These are phyloP conservation scores for Oryza glumipatula DNA, from an alignment of 176 grass and related monocot species.

Conservation along the genomic window DNA sequence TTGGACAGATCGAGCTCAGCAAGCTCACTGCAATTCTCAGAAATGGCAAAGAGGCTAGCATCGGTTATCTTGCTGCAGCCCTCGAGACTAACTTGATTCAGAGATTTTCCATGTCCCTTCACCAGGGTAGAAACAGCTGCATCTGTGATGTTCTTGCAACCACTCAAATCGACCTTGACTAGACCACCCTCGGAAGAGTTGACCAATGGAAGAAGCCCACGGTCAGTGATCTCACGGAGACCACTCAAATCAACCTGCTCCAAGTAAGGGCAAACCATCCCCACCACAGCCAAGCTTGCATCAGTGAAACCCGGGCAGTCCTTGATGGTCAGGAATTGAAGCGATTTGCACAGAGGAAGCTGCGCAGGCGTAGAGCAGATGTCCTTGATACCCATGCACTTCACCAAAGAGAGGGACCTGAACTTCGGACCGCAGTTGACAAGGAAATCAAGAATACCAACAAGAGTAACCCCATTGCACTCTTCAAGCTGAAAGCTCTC, in stretches of 20 bases:
- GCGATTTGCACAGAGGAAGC: constrained; percentile 66
- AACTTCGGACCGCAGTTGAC: constrained; percentile 65
- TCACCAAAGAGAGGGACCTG: constrained; percentile 75
- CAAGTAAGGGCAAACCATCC: constrained; percentile 84
- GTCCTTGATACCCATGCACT: constrained; percentile 89
- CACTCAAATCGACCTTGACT: constrained; percentile 77
- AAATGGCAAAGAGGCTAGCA: constrained; percentile 63
- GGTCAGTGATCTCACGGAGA: constrained; percentile 67
- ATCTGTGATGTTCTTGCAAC: constrained; percentile 84
- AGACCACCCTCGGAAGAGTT: constrained; percentile 54
- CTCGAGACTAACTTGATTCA: constrained; percentile 77
- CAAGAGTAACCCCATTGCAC: constrained; percentile 72
- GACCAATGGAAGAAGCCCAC: constrained; percentile 71
- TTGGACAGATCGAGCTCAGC: constrained; percentile 83
- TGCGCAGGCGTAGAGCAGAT: constrained; percentile 51
- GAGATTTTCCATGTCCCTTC: constrained; percentile 80
- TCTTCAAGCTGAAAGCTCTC: constrained; percentile 86
- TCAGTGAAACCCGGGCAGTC: constrained; percentile 82
- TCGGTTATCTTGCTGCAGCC: constrained; percentile 93
- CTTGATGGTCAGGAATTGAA: constrained; percentile 76
- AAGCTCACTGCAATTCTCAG: constrained; percentile 63
- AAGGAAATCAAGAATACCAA: constrained; percentile 70
- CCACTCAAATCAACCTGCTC: constrained; percentile 80
- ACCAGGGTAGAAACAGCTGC: constrained; percentile 59
- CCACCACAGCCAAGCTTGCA: constrained; percentile 77